These are phyloP conservation scores for Poterioochromonas sp. DNA, from an alignment of 352 stramenopile genomes.

Conservation along the genomic window DNA sequence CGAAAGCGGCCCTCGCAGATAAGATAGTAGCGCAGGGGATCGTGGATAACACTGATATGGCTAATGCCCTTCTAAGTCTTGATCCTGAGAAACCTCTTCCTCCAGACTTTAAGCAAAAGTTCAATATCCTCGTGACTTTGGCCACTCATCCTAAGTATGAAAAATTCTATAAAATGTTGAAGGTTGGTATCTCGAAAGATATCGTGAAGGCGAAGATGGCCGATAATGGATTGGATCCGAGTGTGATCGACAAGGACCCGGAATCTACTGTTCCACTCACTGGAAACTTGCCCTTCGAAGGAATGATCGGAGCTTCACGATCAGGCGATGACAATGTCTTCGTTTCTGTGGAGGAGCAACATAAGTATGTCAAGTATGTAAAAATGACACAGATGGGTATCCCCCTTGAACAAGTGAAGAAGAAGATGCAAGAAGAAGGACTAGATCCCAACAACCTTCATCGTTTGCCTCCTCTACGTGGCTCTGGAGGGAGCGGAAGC, in stretches of 20 bases:
- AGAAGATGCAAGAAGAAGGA: slow-evolving; percentile 80
- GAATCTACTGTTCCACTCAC: neutral
- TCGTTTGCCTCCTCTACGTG: neutral
- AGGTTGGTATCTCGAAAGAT: slow-evolving; percentile 66
- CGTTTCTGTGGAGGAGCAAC: slow-evolving; percentile 45
- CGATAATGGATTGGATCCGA: slow-evolving; percentile 63
- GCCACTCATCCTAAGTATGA: slow-evolving; percentile 43
- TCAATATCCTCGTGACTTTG: neutral
- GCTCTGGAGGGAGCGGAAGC: neutral
- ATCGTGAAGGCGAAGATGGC: slow-evolving; percentile 71
- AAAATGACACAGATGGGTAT: slow-evolving; percentile 77
- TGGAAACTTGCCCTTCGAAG: neutral
- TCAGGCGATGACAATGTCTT: neutral
- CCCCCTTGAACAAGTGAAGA: slow-evolving; percentile 68
- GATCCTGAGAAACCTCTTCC: neutral
- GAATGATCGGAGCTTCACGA: neutral
- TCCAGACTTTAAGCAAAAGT: neutral
- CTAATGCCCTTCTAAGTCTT: neutral
- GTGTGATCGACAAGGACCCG: slow-evolving; percentile 54
- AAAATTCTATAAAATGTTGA: slow-evolving; percentile 82
- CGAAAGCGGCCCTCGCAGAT: slow-evolving; percentile 61
- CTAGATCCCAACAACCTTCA: slow-evolving; percentile 58
- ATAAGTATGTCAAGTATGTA: slow-evolving; percentile 60
- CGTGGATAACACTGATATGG: slow-evolving; percentile 41
- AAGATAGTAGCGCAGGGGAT: slow-evolving; percentile 67